Evolutionary conservation across 2,329 filamentous ascomycete species (phyloP), one percentile per base, ranked within the genome.

Genomic region (Diaporthe batatas): DNA sequence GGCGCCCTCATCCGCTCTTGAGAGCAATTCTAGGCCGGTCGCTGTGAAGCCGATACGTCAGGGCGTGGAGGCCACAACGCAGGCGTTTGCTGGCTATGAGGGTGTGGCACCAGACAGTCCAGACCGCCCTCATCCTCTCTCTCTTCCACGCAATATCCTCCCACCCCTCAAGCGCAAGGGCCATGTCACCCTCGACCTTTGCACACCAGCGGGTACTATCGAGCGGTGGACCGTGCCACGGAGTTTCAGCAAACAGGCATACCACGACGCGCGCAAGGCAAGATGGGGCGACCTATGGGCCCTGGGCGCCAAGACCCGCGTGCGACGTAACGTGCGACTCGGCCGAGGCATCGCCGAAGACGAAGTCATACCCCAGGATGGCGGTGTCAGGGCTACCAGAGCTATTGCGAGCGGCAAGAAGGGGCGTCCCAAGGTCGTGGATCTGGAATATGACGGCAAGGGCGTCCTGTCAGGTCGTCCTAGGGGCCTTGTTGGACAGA

Each of bases 251-350:
- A 91, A 89, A 77, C 91, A 93, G 78, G 95, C 95, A 0, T 98
- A 96, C 84, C 94, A 93, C 77, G 96, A 98, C 80, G 96, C 96
- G 47, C 91, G 96, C 75, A 99, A 99, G 84, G 89, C 92, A 0
- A 85, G 85, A 69, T 98, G 96, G 96, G 96, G 96, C 51, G 96
- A 98, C 80, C 86, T 98, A 12, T 99, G 96, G 96, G 95, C 96
- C 0, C 86, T 98, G 0, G 96, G 96, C 0, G 96, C 95, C 29
- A 98, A 98, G 87, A 97, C 94, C 0, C 88, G 94, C 16, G 88
- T 93, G 5, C 79, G 82, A 2, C 86, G 93, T 59, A 86, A 84
- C 18, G 83, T 93, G 55, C 89, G 91, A 10, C 82, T 93, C 3
- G 93, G 93, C 68, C 81, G 79, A 75, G 81, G 77, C 32, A 83